These are phyloP conservation scores for Phytophthora sansomeana DNA, from an alignment of 352 stramenopile species.

Conservation along the genomic window DNA sequence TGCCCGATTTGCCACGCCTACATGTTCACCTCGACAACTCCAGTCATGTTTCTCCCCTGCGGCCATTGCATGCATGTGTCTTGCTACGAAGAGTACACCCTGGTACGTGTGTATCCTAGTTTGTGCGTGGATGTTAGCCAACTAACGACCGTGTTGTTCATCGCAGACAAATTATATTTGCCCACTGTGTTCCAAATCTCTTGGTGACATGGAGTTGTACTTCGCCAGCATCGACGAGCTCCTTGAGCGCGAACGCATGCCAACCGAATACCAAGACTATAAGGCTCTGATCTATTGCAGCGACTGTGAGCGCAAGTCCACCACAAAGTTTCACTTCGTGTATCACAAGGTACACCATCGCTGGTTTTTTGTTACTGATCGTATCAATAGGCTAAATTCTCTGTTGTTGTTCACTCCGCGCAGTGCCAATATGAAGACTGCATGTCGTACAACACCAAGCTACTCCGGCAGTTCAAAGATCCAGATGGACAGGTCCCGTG, in stretches of 20 bases:
- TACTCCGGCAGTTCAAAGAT: conserved; percentile 81
- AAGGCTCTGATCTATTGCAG: conserved; percentile 87
- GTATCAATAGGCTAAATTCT: background rate
- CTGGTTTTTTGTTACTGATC: background rate
- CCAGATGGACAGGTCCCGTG: conserved; percentile 38
- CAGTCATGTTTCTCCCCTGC: conserved; percentile 95
- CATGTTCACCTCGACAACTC: conserved; percentile 97
- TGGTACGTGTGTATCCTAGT: conserved; percentile 42
- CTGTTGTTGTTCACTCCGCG: background rate
- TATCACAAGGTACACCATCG: conserved; percentile 78
- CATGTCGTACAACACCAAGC: conserved; percentile 87
- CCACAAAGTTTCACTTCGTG: conserved; percentile 85
- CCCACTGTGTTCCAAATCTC: conserved; percentile 94
- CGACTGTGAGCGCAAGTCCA: conserved; percentile 88
- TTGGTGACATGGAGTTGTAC: conserved; percentile 94
- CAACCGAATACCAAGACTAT: conserved; percentile 75
- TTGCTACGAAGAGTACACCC: conserved; percentile 96
- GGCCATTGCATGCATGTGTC: conserved; percentile 97
- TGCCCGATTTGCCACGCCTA: conserved; percentile 96
- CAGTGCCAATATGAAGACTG: conserved; percentile 83
- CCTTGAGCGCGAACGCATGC: conserved; percentile 83
- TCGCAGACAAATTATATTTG: conserved; percentile 94
- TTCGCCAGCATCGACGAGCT: conserved; percentile 90
- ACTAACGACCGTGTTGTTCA: conserved; percentile 8
- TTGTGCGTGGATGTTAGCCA: background rate